phyloP scores from a whole-genome alignment of 139 green algal genomes.

The Micractinium sp. region DNA sequence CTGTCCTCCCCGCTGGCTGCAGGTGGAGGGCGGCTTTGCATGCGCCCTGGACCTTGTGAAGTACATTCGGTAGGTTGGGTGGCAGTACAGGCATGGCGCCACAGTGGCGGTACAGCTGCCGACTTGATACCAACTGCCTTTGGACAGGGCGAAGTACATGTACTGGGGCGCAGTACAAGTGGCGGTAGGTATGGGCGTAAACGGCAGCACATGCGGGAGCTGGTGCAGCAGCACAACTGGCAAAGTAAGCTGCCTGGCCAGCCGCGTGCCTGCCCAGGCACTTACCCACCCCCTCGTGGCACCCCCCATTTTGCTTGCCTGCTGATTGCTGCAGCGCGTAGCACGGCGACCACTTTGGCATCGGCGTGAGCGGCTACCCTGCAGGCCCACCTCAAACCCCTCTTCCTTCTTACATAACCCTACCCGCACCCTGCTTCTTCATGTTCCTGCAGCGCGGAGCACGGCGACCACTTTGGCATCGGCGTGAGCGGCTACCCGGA shows the following conservation, averaged over 20 bases:
- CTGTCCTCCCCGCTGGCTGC: constrained; percentile 48
- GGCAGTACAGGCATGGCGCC: not conserved
- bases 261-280: too few species aligned
- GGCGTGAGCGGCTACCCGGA: constrained; percentile 95
- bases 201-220: too few species aligned
- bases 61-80: constrained; percentile 80
- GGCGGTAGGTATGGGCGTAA: too few species aligned
- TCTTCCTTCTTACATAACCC: too few species aligned
- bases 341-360: constrained; percentile 95
- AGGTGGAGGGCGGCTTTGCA: constrained; percentile 90
- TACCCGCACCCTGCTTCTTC: too few species aligned
- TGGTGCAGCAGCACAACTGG: too few species aligned
- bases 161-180: too few species aligned
- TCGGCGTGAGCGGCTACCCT: constrained; percentile 93
- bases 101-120: not conserved
- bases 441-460: constrained; percentile 53
- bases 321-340: constrained; percentile 47
- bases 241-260: too few species aligned
- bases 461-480: constrained; percentile 97
- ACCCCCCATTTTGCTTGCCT: too few species aligned
- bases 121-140: too few species aligned
- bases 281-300: too few species aligned
- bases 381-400: constrained; percentile 69
- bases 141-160: too few species aligned
- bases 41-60: constrained; percentile 96